Evolutionary conservation across 1,284 basidiomycete species (phyloP), one percentile per base, ranked within the genome.

Genomic region (Sphaerobolus stellatus): DNA sequence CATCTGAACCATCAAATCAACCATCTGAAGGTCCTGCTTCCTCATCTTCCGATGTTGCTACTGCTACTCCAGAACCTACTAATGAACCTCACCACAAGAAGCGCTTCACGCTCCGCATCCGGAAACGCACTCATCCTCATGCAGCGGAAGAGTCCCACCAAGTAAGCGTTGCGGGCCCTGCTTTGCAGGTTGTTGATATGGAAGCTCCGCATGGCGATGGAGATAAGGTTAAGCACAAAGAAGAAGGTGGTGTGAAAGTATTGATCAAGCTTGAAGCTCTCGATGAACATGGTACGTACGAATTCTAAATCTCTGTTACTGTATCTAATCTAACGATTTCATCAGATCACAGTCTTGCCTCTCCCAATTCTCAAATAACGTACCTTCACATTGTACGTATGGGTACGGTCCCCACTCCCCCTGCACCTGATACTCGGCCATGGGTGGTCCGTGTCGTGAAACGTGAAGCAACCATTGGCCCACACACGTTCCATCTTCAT

Each of bases 391-490:
- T 95, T 56, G 83, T 89, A n/a, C 80, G 90, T 33, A 78, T 89
- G 56, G 90, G 88, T 1, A 33, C 61, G 16, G 48, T 56, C 59
- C 58, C 64, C 5, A 29, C 11, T 61, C 69, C n/a, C 59, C 64
- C 13, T 61, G 61, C n/a, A 51, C 58, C 8, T 52, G 64, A 28
- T 57, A 59, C 4, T 60, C 63, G 85, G 74, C 78, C 90, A 53
- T 95, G 92, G 92, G 84, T 93, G 9, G 90, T 94, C 65, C 90
- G 87, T 65, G 92, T 95, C 36, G 86, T 94, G 52, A 89, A 92
- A 64, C 82, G 92, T 46, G 92, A 95, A 68, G 92, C 92, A 30
- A 86, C 85, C 83, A 95, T 95, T 64, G 92, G 92, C 6, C 79
- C 86, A 5, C 92, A 94, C 67, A 90, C 89, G 0, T 95, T 95